Evolutionary conservation across 345 rosid genomes (phyloP).

Genomic region (Turritis glabra): DNA sequence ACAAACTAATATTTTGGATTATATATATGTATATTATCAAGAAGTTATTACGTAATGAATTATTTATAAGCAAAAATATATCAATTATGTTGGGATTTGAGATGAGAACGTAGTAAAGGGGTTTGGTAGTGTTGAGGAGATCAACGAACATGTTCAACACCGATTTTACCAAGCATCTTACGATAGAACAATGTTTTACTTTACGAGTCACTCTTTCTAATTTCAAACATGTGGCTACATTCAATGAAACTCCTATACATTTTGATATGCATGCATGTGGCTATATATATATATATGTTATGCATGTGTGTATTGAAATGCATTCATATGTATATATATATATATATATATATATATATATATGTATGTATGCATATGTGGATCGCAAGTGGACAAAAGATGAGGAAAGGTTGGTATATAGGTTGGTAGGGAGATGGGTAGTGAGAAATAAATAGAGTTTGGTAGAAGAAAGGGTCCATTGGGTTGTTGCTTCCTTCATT

Average conservation of each 20-base stretch:
- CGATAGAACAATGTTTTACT: slow-evolving; percentile 12
- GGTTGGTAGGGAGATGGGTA: slow-evolving; percentile 44
- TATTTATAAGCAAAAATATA: neutral
- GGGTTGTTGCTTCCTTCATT: slow-evolving; percentile 43
- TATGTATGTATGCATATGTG: neutral
- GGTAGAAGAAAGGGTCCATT: slow-evolving; percentile 44
- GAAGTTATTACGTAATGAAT: neutral
- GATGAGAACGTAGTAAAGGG: slow-evolving; percentile 1
- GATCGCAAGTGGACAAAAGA: slow-evolving; percentile 36
- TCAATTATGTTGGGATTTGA: neutral
- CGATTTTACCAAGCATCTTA: neutral
- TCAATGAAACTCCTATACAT: slow-evolving; percentile 13
- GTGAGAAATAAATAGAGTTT: slow-evolving; percentile 40
- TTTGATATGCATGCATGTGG: neutral
- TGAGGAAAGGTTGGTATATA: slow-evolving; percentile 42
- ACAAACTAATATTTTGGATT: neutral
- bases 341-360: neutral
- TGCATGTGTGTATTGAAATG: neutral
- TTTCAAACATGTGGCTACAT: slow-evolving; percentile 26
- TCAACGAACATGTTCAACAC: neutral
- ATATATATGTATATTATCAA: neutral
- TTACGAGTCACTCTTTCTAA: neutral
- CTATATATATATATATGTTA: neutral
- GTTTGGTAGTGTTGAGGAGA: neutral
- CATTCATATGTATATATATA: neutral